Percentiles rank a stretch among this genome's conserved stretches.
Evolutionary conservation across 805 yeast species (phyloP).

Genomic region (Lachancea quebecensis): DNA sequence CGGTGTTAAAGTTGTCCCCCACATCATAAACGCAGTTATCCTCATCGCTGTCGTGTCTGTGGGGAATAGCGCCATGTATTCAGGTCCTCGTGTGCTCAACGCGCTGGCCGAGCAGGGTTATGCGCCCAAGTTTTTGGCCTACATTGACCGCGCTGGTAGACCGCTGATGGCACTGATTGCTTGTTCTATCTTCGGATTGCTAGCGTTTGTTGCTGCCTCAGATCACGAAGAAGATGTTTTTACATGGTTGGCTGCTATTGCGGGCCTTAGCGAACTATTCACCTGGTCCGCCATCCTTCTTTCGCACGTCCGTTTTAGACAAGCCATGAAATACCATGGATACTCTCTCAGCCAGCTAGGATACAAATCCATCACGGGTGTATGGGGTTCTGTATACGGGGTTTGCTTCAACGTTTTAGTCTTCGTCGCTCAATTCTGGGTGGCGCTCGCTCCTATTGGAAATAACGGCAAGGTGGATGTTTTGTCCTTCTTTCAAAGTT

Average conservation of each 20-base stretch:
- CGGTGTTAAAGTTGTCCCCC: constrained; percentile 59
- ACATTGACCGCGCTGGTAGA: constrained; percentile 51
- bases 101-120: constrained; percentile 65
- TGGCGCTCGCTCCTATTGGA: constrained; percentile 52
- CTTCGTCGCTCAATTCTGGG: constrained; percentile 54
- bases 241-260: constrained; percentile 53
- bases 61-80: constrained; percentile 68
- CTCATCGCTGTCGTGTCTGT: constrained; percentile 68
- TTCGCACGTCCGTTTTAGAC: constrained; percentile 48
- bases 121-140: constrained; percentile 49
- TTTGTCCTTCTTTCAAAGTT: constrained; percentile 43
- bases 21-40: constrained; percentile 68
- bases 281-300: constrained; percentile 53
- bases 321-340: constrained; percentile 48
- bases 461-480: constrained; percentile 32
- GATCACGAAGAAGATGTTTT: constrained; percentile 46
- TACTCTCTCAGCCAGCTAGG: constrained; percentile 38
- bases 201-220: constrained; percentile 54
- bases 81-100: constrained; percentile 61
- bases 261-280: constrained; percentile 50
- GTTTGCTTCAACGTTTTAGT: constrained; percentile 42
- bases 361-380: constrained; percentile 43
- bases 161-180: constrained; percentile 48
- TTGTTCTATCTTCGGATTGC: constrained; percentile 46
- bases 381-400: constrained; percentile 46